Percentiles rank a stretch among this genome's conserved stretches.
These are phyloP conservation scores for Fonsecaea multimorphosa DNA, from an alignment of 2,329 filamentous ascomycete genomes.

Conservation along the genomic window DNA sequence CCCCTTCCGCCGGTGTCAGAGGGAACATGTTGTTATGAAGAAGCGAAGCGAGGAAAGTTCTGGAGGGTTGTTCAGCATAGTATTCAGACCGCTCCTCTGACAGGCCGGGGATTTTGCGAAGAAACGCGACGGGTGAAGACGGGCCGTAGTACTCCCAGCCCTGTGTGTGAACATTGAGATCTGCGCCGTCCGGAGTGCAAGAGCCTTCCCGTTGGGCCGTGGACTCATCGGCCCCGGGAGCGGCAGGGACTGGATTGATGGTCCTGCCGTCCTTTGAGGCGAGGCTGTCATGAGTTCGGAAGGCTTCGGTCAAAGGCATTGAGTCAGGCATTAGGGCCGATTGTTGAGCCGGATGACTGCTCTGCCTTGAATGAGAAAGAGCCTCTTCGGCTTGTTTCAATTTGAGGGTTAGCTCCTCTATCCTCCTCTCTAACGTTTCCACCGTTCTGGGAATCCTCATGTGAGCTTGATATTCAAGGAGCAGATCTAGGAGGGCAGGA, in stretches of 20 bases:
- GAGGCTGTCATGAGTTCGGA: neutral
- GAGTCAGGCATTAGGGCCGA: neutral
- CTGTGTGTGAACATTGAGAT: constrained; percentile 54
- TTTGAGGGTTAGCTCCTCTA: neutral
- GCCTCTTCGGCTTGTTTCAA: neutral
- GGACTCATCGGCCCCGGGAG: neutral
- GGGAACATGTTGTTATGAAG: constrained; percentile 5
- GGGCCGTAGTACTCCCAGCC: constrained; percentile 57
- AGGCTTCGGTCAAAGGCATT: neutral
- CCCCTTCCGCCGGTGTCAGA: neutral
- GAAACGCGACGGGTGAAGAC: constrained; percentile 54
- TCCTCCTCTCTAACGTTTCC: neutral
- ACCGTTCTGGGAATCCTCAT: neutral
- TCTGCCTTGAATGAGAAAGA: neutral
- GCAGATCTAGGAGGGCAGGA: neutral
- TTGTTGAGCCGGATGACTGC: neutral
- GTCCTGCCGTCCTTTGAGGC: neutral
- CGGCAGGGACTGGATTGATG: neutral
- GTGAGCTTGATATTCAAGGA: neutral
- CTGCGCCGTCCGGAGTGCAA: constrained; percentile 46
- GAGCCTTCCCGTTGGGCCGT: neutral
- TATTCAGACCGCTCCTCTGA: constrained; percentile 29
- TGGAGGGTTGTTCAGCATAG: constrained; percentile 3
- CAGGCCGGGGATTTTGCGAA: constrained; percentile 57
- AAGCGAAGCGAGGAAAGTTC: neutral